Evolutionary conservation across 1,284 basidiomycete genomes (phyloP), one percentile per base, ranked within the genome.

Genomic region (Microbotryum lychnidis-dioicae): DNA sequence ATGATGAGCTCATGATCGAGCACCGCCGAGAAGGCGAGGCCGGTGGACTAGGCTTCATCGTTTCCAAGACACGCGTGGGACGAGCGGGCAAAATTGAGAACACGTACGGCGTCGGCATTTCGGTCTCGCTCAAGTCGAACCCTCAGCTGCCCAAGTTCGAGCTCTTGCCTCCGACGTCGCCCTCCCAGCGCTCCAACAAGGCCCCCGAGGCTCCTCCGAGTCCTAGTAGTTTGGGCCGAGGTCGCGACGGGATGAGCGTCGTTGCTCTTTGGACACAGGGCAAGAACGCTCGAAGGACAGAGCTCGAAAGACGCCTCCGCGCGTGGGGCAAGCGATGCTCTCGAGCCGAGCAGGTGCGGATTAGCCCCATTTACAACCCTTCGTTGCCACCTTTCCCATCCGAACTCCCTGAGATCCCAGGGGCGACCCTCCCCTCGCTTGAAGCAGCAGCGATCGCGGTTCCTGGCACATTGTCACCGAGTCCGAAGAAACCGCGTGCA

Each of bases 251-350:
- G 6, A 68, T 68, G 67, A 68, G 60, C n/a, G 57, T 68, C 42
- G 67, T 66, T 4, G 67, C 64, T 20, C 50, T 68, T 16, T 68
- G 67, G 67, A 66, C 61, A 21, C 60, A 63, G 54, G 67, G 67
- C 23, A 64, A 66, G 49, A 62, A 66, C 25, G 54, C 49, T 33
- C 20, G 67, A 31, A 21, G 59, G 48, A 48, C 45, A 31, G 67
- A 66, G 56, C 48, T 66, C 20, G 54, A 51, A 25, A 12, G 58
- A 50, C 31, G 66, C 27, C 29, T 68, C 23, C 37, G 56, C 27
- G 16, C 10, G 3, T 66, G 61, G 64, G 56, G 16, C 51, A 53
- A n/a, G 45, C 51, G 31, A 18, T 54, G 52, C 23, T 23, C 49
- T 14, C 42, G 51, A 45, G 49, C 52, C 6, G 51, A 37, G n/a